A percentile compares a stretch with the other conserved stretches of the same genome.
phyloP scores from a whole-genome alignment of 2,329 filamentous ascomycete genomes.

The Aspergillus sergii region DNA sequence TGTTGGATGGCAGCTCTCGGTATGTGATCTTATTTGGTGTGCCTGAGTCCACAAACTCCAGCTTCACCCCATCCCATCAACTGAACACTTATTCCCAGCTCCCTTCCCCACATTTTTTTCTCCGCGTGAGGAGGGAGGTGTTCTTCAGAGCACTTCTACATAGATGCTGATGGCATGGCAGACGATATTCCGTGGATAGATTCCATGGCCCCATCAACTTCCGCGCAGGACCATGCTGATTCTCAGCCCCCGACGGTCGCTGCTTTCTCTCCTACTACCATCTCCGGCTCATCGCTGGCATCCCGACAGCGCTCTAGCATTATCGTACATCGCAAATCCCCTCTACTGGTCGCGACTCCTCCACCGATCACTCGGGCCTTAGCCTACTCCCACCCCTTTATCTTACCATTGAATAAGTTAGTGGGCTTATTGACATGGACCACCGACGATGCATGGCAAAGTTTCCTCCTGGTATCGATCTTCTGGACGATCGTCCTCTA shows the following conservation, averaged over 20 bases:
- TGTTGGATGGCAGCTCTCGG: conserved; percentile 56
- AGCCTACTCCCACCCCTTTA: conserved; percentile 93
- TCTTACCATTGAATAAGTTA: conserved; percentile 83
- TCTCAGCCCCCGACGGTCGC: conserved; percentile 74
- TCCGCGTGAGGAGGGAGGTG: conserved; percentile 3
- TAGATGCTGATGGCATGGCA: conserved; percentile 22
- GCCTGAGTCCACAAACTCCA: neutral
- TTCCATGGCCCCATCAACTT: conserved; percentile 53
- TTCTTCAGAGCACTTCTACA: neutral
- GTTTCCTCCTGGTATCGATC: conserved; percentile 79
- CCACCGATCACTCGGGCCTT: conserved; percentile 92
- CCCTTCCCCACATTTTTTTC: conserved; percentile 10
- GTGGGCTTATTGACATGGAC: conserved; percentile 91
- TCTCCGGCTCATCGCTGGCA: conserved; percentile 68
- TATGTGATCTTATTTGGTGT: conserved; percentile 27
- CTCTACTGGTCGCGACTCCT: conserved; percentile 86
- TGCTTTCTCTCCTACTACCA: conserved; percentile 82
- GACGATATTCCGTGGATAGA: conserved; percentile 56
- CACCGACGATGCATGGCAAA: conserved; percentile 92
- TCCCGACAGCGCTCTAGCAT: conserved; percentile 84
- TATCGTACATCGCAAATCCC: conserved; percentile 95
- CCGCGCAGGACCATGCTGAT: conserved; percentile 41
- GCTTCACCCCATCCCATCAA: neutral
- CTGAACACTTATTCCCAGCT: neutral
- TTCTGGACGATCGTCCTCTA: conserved; percentile 91